phyloP scores from a whole-genome alignment of 2,329 filamentous ascomycete genomes.

The Dryadomyces quercivorus region DNA sequence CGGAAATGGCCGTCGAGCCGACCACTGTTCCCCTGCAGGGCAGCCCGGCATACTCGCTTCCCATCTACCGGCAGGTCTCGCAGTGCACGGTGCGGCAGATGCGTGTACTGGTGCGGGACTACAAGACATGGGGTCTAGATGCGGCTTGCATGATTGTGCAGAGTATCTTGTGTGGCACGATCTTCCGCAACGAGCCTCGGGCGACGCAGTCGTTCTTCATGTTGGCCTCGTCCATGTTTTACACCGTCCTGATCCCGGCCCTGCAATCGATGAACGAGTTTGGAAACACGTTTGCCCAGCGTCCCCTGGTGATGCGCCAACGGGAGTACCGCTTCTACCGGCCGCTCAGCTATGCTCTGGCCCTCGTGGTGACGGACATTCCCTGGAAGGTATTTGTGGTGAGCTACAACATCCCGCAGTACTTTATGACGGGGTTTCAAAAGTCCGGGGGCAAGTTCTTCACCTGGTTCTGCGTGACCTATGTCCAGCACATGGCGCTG shows the following conservation, averaged over 20 bases:
- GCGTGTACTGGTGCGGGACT: background rate
- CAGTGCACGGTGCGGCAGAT: background rate
- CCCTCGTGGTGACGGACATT: background rate
- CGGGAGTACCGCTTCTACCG: background rate
- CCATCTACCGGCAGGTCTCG: background rate
- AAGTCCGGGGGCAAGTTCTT: conserved; percentile 2
- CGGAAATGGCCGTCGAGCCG: no score
- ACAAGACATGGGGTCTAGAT: background rate
- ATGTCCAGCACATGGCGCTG: background rate
- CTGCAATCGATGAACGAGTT: conserved; percentile 1
- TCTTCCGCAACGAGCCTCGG: background rate
- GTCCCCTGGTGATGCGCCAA: background rate
- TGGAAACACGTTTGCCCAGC: conserved; percentile 1
- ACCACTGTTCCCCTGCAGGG: background rate
- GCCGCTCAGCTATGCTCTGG: background rate
- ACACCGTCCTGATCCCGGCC: background rate
- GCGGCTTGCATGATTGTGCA: background rate
- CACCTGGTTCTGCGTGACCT: background rate
- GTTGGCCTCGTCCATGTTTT: background rate
- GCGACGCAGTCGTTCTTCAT: background rate
- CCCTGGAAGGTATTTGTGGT: background rate
- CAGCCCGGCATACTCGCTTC: background rate
- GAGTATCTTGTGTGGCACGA: background rate
- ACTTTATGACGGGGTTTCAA: background rate
- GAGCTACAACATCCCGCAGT: background rate